These are phyloP conservation scores for Solanum hybrid DNA, from an alignment of 305 asterid species.

Conservation along the genomic window DNA sequence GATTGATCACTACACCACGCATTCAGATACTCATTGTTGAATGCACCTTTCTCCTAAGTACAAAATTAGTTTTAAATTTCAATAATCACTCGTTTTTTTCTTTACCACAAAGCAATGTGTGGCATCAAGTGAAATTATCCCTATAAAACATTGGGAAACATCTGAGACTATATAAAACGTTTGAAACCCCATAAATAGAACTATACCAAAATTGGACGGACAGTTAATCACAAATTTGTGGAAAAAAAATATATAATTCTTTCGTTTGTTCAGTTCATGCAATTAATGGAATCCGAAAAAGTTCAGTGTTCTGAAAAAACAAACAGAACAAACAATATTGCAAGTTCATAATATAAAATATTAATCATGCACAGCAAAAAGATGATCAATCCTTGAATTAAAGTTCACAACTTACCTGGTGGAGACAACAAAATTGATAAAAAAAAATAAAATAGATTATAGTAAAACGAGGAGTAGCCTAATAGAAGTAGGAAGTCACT, in stretches of 20 bases:
- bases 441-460: background rate
- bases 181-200: background rate
- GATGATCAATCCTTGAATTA: background rate
- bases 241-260: no score
- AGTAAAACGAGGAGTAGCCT: background rate
- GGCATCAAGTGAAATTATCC: background rate
- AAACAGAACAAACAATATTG: background rate
- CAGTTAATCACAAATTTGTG: background rate
- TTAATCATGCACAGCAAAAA: background rate
- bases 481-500: background rate
- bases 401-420: background rate
- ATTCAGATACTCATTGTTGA: background rate
- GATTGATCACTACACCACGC: background rate
- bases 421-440: background rate
- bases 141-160: no score
- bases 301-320: background rate
- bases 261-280: background rate
- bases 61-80: background rate
- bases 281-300: background rate
- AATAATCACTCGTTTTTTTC: background rate
- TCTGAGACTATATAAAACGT: background rate
- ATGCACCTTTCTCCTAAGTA: background rate
- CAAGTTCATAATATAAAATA: background rate
- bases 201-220: background rate
- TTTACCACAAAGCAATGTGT: background rate